Evolutionary conservation across 2,329 filamentous ascomycete genomes (phyloP).

Genomic region (Colletotrichum sp.): DNA sequence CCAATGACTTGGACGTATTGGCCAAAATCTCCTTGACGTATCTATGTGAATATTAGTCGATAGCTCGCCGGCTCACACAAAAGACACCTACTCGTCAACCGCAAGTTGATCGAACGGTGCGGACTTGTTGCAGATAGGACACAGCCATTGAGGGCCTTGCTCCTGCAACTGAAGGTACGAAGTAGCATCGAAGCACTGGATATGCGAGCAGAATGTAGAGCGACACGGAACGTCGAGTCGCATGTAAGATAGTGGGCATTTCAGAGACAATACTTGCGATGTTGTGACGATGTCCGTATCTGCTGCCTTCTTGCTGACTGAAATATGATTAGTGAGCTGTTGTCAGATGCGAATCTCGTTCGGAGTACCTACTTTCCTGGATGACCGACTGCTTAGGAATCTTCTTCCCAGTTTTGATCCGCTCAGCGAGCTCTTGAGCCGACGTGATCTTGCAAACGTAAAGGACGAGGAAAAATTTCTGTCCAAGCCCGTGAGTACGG

Average conservation of each 20-base stretch:
- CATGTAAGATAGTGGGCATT: slow-evolving; percentile 89
- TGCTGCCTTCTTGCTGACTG: slow-evolving; percentile 80
- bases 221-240: slow-evolving; percentile 82
- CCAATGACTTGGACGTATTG: slow-evolving; percentile 71
- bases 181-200: slow-evolving; percentile 92
- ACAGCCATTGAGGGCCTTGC: slow-evolving; percentile 96
- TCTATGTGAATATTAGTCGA: slow-evolving; percentile 35
- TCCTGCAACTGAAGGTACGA: slow-evolving; percentile 94
- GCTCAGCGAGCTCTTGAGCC: slow-evolving; percentile 72
- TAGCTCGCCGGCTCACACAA: background rate
- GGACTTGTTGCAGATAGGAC: slow-evolving; percentile 87
- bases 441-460: slow-evolving; percentile 78
- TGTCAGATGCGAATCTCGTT: background rate
- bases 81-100: slow-evolving; percentile 76
- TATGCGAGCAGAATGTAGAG: slow-evolving; percentile 80
- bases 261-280: slow-evolving; percentile 86
- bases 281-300: slow-evolving; percentile 91
- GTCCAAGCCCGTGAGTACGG: slow-evolving; percentile 19
- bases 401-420: slow-evolving; percentile 69
- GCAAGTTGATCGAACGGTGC: slow-evolving; percentile 83
- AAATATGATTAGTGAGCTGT: background rate
- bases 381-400: slow-evolving; percentile 84
- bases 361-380: slow-evolving; percentile 71
- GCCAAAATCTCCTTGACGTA: slow-evolving; percentile 88
- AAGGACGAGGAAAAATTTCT: slow-evolving; percentile 77